Evolutionary conservation across 2,329 filamentous ascomycete species (phyloP), one percentile per base, ranked within the genome.

Genomic region (Scedosporium aurantiacum): DNA sequence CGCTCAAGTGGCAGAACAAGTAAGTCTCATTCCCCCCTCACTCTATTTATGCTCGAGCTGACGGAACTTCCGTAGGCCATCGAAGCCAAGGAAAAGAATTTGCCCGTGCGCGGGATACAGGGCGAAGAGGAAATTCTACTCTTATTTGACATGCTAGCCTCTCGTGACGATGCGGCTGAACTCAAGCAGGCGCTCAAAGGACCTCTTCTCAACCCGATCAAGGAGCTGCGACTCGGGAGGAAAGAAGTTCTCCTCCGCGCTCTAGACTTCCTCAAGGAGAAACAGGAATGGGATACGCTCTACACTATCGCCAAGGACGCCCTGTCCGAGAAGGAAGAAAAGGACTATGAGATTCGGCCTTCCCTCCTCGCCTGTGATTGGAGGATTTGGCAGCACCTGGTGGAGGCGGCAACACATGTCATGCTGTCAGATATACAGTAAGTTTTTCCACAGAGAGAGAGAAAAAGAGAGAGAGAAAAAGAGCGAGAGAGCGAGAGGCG

Each of bases 81-180:
- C 4, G 18, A 60, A 60, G 28, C 45, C 18, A 43, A 56, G 54
- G 56, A 45, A 3, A 54, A 66, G 3, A 60, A 63, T 4, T 52
- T 63, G 57, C 64, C 73, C 41, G 57, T 67, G 21, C 66, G 74
- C 64, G 67, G 66, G 5, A 70, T 82, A 32, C 72, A 73, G 45
- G 74, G 74, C 0, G 80, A 82, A 63, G 77, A 82, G 62, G 80
- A 82, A 63, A 73, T 79, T 2, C 70, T 79, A 0, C 72, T 82
- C 2, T 74, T 80, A 18, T 82, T 80, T 63, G 73, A 76, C 1
- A 73, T 82, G 23, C 67, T 79, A 0, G 72, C 75, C 32, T 72
- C 71, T 3, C 76, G 80, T 8, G 78, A 76, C 0, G 72, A 72
- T 1, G 66, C 69, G 0, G 73, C 73, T 0, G 78, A 79, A 52